phyloP scores from a whole-genome alignment of 202 grass and related monocot genomes.

The Elaeis oleifera region DNA sequence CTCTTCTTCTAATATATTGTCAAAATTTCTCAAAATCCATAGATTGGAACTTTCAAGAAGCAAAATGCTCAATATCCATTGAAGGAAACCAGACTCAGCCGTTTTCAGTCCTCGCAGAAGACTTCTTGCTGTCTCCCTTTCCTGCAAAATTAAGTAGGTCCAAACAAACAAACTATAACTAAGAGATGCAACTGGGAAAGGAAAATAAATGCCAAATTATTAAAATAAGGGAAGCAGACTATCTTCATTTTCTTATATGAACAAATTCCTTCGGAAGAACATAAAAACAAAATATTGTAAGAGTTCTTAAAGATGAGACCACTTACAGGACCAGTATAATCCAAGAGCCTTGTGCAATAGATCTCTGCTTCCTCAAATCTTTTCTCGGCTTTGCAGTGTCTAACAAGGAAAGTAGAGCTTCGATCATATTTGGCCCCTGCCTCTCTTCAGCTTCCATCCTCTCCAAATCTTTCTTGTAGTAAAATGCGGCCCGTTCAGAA shows the following conservation, averaged over 20 bases:
- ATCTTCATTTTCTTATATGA: no score
- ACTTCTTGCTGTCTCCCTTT: constrained; percentile 80
- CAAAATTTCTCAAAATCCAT: no score
- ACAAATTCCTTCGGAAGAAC: no score
- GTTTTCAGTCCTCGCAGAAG: constrained; percentile 65
- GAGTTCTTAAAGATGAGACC: constrained; percentile 6
- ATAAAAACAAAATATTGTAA: no score
- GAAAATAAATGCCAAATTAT: no score
- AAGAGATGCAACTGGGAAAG: no score
- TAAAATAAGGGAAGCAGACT: no score
- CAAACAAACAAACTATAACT: no score
- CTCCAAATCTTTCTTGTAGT: constrained; percentile 93
- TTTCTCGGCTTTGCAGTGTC: constrained; percentile 57
- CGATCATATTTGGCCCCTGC: constrained; percentile 74
- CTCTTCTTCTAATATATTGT: no score
- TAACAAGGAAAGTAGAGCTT: constrained; percentile 87
- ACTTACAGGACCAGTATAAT: constrained; percentile 93
- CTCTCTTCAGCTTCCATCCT: constrained; percentile 90
- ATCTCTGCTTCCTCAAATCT: constrained; percentile 72
- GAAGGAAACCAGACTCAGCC: constrained; percentile 40
- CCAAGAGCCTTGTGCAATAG: constrained; percentile 84
- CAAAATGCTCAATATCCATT: constrained; percentile 74
- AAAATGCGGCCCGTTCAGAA: constrained; percentile 68
- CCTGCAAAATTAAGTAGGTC: constrained; percentile 37
- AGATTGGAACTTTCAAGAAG: not conserved